Evolutionary conservation across 768 basidiomycete genomes (phyloP).

Genomic region (Leucocoprinus birnbaumii): DNA sequence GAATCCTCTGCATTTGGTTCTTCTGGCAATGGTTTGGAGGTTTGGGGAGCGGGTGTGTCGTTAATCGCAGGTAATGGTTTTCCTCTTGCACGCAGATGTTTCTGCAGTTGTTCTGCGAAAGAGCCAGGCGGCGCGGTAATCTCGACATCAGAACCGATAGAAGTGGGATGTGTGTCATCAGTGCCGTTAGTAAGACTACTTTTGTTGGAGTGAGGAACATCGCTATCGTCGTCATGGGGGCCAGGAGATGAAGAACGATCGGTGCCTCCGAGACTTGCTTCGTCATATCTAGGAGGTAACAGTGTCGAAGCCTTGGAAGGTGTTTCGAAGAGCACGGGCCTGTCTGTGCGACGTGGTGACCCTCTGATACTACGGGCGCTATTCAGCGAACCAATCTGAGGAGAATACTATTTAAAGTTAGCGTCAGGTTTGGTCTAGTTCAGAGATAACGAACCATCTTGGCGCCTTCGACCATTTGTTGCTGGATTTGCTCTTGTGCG

Average conservation of each 20-base stretch:
- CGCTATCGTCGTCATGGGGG: slow-evolving; percentile 51
- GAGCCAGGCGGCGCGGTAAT: slow-evolving; percentile 41
- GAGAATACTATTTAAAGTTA: slow-evolving; percentile 50
- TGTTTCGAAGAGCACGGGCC: slow-evolving; percentile 39
- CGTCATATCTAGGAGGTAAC: slow-evolving; percentile 41
- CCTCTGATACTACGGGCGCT: slow-evolving; percentile 68
- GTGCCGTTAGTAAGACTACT: slow-evolving; percentile 39
- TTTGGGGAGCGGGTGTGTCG: slow-evolving; percentile 25
- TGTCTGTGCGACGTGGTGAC: slow-evolving; percentile 60
- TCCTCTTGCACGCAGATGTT: slow-evolving; percentile 52
- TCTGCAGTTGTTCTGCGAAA: slow-evolving; percentile 60
- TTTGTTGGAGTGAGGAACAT: slow-evolving; percentile 46
- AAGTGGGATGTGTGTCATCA: slow-evolving; percentile 55
- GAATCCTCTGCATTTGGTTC: slow-evolving; percentile 13
- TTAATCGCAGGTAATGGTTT: slow-evolving; percentile 36
- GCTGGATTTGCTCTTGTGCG: slow-evolving; percentile 85
- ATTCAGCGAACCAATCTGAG: slow-evolving; percentile 54
- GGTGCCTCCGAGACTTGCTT: slow-evolving; percentile 31
- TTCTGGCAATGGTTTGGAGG: slow-evolving; percentile 19
- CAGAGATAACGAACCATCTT: slow-evolving; percentile 50
- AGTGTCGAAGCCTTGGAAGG: slow-evolving; percentile 39
- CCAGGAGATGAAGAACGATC: slow-evolving; percentile 41
- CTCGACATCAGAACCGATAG: slow-evolving; percentile 40
- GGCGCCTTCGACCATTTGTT: slow-evolving; percentile 74
- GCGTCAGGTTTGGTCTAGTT: slow-evolving; percentile 1